These are phyloP conservation scores for Bruguiera hainesii DNA, from an alignment of 441 rosid species.

Conservation along the genomic window DNA sequence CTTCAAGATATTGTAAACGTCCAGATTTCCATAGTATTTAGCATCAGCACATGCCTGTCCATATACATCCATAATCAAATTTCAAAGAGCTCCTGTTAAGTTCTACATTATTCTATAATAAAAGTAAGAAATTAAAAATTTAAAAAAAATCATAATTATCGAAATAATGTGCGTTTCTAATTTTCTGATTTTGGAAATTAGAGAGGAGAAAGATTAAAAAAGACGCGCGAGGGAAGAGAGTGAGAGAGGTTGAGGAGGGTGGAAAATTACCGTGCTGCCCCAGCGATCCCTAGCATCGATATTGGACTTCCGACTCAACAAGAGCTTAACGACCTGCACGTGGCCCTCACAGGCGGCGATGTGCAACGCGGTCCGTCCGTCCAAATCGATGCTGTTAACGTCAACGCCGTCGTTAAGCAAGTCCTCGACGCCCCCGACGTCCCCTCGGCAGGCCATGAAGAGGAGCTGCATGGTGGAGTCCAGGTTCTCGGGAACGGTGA, in stretches of 20 bases:
- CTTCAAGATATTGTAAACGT: conserved; percentile 74
- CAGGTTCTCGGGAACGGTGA: conserved; percentile 81
- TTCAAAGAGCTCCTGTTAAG: background rate
- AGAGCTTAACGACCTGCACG: conserved; percentile 66
- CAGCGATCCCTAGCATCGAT: conserved; percentile 97
- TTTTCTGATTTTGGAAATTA: background rate
- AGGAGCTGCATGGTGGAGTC: conserved; percentile 91
- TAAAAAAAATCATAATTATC: background rate
- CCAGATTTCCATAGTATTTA: conserved; percentile 81
- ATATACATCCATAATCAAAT: conserved; percentile 2
- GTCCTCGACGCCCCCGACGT: conserved; percentile 65
- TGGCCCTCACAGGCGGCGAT: conserved; percentile 97
- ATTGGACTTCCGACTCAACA: conserved; percentile 62
- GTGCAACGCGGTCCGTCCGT: conserved; percentile 93
- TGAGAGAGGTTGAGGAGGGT: background rate
- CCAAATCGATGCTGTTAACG: conserved; percentile 87
- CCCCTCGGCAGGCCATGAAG: conserved; percentile 81
- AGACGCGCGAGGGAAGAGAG: background rate
- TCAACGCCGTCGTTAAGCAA: conserved; percentile 75
- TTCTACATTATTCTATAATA: background rate
- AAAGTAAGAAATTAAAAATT: background rate
- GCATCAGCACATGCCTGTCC: conserved; percentile 96
- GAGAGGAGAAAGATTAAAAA: background rate
- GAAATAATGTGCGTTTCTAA: background rate
- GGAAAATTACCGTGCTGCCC: conserved; percentile 82